Evolutionary conservation across 345 rosid species (phyloP).

Genomic region (Psidium friedrichsthalianum): DNA sequence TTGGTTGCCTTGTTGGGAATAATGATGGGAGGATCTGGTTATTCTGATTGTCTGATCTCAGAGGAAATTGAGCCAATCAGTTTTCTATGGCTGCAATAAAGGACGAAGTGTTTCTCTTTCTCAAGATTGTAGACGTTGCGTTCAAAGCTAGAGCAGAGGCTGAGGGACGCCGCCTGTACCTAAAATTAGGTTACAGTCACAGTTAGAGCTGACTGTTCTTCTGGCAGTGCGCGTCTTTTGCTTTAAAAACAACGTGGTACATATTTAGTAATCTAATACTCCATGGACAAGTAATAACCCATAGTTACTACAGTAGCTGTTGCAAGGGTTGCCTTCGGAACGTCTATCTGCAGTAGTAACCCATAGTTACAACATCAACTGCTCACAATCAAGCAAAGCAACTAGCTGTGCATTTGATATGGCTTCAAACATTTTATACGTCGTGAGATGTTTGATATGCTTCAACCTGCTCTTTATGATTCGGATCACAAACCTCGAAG

Average conservation of each 20-base stretch:
- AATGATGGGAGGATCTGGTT: background rate
- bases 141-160: slow-evolving; percentile 35
- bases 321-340: no score
- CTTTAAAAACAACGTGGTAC: no score
- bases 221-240: no score
- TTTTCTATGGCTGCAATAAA: slow-evolving; percentile 25
- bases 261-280: no score
- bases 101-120: slow-evolving; percentile 62
- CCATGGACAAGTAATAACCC: no score
- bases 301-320: no score
- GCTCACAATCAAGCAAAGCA: background rate
- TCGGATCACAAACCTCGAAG: background rate
- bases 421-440: background rate
- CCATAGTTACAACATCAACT: background rate
- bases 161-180: slow-evolving; percentile 57
- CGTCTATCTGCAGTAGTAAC: no score
- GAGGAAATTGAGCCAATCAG: background rate
- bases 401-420: background rate
- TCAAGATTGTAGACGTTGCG: slow-evolving; percentile 39
- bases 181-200: slow-evolving; percentile 13
- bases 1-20: background rate
- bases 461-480: background rate
- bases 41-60: background rate
- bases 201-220: no score
- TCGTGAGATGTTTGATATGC: background rate